Conservation (phyloP, 768 basidiomycete genomes). For the Suillus subalutaceus region DNA sequence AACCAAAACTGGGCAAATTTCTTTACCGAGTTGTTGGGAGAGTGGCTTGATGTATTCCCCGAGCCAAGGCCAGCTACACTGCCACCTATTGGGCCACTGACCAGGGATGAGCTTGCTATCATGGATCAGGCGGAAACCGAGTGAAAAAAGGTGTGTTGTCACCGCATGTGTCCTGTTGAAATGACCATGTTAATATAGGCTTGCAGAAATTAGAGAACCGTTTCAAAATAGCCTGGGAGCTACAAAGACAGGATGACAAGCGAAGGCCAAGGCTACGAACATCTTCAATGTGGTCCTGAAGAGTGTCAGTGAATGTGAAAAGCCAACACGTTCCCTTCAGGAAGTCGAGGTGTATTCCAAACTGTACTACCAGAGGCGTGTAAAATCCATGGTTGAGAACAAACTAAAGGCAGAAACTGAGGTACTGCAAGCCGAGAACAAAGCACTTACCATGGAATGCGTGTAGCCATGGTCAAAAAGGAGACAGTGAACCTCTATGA, state of each 20-base stretch:
- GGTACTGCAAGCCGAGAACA: neutral
- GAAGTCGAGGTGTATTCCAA: neutral
- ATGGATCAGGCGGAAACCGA: neutral
- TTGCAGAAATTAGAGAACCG: neutral
- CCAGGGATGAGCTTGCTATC: neutral
- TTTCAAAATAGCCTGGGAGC: neutral
- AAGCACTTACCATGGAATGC: neutral
- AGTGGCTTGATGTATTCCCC: neutral
- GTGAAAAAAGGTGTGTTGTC: neutral
- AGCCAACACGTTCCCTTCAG: neutral
- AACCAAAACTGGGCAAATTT: conserved; percentile 2
- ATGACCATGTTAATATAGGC: neutral
- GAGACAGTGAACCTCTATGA: neutral
- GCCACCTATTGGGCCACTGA: neutral
- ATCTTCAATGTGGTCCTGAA: neutral
- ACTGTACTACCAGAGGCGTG: conserved; percentile 2
- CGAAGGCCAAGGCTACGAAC: neutral
- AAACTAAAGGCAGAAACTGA: neutral
- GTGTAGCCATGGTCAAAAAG: conserved; percentile 1
- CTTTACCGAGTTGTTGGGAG: neutral
- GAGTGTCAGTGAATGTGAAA: neutral
- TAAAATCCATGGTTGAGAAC: neutral
- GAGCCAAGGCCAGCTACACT: neutral
- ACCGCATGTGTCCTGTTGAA: neutral
- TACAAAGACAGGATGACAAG: neutral